These are phyloP conservation scores for Symbiodinium pilosum DNA, from an alignment of 73 alveolate genomes.

Conservation along the genomic window DNA sequence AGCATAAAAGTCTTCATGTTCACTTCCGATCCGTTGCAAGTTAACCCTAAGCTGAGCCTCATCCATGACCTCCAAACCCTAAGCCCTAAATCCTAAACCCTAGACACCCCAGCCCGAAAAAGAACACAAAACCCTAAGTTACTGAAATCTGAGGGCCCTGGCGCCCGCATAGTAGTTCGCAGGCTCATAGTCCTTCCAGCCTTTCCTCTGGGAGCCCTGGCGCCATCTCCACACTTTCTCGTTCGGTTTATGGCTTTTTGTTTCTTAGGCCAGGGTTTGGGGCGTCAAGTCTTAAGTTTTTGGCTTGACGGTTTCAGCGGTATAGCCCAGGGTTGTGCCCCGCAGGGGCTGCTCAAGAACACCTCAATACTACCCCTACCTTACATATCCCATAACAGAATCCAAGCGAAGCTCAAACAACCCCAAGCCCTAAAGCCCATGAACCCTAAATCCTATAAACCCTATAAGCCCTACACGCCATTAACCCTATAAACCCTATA, in stretches of 20 bases:
- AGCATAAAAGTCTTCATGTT: too few relatives aligned
- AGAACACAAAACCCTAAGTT: background rate
- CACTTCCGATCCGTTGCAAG: too few relatives aligned
- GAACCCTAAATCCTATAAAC: too few relatives aligned
- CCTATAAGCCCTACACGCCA: too few relatives aligned
- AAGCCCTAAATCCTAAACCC: background rate
- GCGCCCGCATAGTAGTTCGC: background rate
- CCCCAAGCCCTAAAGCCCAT: background rate
- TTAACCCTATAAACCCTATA: too few relatives aligned
- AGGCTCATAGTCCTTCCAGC: slow-evolving; percentile 13
- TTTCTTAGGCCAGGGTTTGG: background rate
- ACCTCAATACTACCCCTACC: background rate
- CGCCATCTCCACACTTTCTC: too few relatives aligned
- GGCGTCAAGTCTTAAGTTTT: background rate
- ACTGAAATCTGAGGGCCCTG: background rate
- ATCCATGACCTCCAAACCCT: background rate
- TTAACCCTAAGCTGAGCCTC: too few relatives aligned
- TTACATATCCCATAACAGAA: background rate
- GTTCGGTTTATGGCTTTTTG: background rate
- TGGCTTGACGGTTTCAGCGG: background rate
- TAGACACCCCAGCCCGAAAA: background rate
- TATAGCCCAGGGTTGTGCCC: background rate
- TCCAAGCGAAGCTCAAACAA: background rate
- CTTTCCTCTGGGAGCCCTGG: background rate
- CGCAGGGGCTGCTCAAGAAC: background rate